These are phyloP conservation scores for Aspergillus puulaauensis DNA, from an alignment of 2,329 filamentous ascomycete genomes.

Conservation along the genomic window DNA sequence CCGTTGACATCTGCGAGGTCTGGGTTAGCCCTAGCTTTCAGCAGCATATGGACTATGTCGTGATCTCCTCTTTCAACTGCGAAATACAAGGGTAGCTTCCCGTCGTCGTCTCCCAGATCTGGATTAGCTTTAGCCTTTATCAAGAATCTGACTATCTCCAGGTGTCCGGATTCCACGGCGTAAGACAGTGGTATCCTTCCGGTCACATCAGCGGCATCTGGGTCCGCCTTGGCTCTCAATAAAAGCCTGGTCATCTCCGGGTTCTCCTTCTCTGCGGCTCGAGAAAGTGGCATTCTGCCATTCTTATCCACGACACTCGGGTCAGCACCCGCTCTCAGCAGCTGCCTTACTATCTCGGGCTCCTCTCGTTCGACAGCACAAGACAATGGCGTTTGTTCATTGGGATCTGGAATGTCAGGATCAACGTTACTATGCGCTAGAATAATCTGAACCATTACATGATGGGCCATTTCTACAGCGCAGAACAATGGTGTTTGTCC, in stretches of 20 bases:
- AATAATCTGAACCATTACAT: constrained; percentile 15
- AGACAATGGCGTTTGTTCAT: constrained; percentile 16
- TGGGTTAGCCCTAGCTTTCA: constrained; percentile 14
- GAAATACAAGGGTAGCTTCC: constrained; percentile 16
- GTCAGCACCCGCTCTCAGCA: constrained; percentile 17
- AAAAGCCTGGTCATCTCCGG: constrained; percentile 21
- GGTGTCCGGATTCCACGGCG: constrained; percentile 17
- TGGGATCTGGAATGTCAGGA: constrained; percentile 14
- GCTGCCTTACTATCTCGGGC: constrained; percentile 12
- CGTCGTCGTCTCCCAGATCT: constrained; percentile 13
- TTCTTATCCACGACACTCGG: constrained; percentile 14
- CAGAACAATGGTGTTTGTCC: constrained; percentile 18
- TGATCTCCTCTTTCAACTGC: constrained; percentile 21
- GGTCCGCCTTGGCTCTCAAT: constrained; percentile 14
- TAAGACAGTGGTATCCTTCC: constrained; percentile 15
- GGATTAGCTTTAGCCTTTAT: constrained; percentile 17
- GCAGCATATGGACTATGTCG: constrained; percentile 20
- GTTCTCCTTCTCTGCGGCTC: constrained; percentile 22
- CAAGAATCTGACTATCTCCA: constrained; percentile 18
- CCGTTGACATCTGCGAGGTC: constrained; percentile 14
- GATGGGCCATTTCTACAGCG: constrained; percentile 16
- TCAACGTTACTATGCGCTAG: constrained; percentile 15
- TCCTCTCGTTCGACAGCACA: constrained; percentile 18
- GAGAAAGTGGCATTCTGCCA: constrained; percentile 16
- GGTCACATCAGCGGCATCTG: constrained; percentile 13